A percentile compares a stretch with the other conserved stretches of the same genome.
phyloP scores from a whole-genome alignment of 495 filamentous ascomycete species.

The Trichoderma virens region DNA sequence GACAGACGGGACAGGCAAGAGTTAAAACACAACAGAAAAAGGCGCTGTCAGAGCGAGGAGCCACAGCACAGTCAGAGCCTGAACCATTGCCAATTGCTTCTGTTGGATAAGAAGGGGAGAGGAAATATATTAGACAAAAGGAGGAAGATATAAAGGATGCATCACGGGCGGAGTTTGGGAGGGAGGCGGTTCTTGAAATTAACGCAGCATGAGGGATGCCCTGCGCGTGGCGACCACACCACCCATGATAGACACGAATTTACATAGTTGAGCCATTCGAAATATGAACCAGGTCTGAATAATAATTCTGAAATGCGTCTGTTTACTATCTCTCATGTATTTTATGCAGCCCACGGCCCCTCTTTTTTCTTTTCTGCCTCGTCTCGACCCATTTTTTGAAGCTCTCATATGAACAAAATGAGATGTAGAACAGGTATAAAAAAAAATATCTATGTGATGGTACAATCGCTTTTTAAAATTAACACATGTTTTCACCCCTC shows the following conservation, averaged over 20 bases:
- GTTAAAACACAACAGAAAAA: conserved; percentile 19
- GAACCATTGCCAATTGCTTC: not conserved
- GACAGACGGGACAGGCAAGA: conserved; percentile 24
- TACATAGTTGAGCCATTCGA: not conserved
- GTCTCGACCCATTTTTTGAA: not conserved
- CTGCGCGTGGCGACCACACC: not conserved
- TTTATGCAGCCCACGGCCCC: not conserved
- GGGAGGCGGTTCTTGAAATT: not conserved
- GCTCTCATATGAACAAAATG: not conserved
- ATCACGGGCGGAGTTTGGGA: not conserved
- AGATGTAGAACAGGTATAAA: not conserved
- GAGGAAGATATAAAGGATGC: not conserved
- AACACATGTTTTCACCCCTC: not conserved
- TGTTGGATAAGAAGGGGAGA: not conserved
- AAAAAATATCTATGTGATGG: conserved; percentile 9
- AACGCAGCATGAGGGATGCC: not conserved
- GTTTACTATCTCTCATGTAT: not conserved
- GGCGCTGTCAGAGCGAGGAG: conserved; percentile 24
- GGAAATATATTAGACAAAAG: not conserved
- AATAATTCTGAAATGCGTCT: not conserved
- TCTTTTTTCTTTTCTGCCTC: not conserved
- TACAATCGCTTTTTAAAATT: conserved; percentile 8
- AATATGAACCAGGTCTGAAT: not conserved
- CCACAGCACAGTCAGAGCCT: not conserved
- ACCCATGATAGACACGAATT: not conserved